Evolutionary conservation across 163 green algal species (phyloP), one percentile per base, ranked within the genome.

Genomic region (Scenedesmus sp.): DNA sequence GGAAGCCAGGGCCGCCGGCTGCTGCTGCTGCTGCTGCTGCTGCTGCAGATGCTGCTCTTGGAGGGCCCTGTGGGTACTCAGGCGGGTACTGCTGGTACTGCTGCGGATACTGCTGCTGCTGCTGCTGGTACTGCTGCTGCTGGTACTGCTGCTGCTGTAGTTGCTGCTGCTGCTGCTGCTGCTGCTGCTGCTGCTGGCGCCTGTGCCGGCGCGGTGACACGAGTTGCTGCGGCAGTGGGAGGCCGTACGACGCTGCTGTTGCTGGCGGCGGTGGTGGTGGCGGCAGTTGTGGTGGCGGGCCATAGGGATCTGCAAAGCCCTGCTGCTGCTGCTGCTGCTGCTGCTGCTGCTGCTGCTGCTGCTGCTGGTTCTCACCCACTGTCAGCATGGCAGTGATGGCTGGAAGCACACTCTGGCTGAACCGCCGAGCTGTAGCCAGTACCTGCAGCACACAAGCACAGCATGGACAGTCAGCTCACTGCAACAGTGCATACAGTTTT

Each of bases 291-390:
- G 66, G 66, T 34, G 15, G 66, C 16, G 2, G 16, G 34, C 34
- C 34, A 46, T 13, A 23, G 62, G 2, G 7, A 64, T 64, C 59
- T 10, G 59, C 59, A 8, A 8, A 7, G 16, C 2, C 66, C 66
- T 34, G 16, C 16, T 76, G 66, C 66, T 34, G 66, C 66, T 76
- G 66, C 66, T 76, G 62, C 12, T 70, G 62, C 2, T 18, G 70
- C 70, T 52, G 70, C 66, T 79, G 70, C 70, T 79, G 70, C 70
- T 52, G 70, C 70, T 79, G 70, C 70, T 79, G 70, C 70, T 79
- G 70, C 23, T 46, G 70, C 23, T 79, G 23, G 12, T 16, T 23
- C 2, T 79, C 70, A 5, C 23, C 70, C 6, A 79, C 70, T 46
- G 70, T 79, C 4, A 79, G 70, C 70, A 79, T 79, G 70, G 70